A percentile compares a stretch with the other conserved stretches of the same genome.
Evolutionary conservation across 768 basidiomycete species (phyloP).

Genomic region (Boletus sp.): DNA sequence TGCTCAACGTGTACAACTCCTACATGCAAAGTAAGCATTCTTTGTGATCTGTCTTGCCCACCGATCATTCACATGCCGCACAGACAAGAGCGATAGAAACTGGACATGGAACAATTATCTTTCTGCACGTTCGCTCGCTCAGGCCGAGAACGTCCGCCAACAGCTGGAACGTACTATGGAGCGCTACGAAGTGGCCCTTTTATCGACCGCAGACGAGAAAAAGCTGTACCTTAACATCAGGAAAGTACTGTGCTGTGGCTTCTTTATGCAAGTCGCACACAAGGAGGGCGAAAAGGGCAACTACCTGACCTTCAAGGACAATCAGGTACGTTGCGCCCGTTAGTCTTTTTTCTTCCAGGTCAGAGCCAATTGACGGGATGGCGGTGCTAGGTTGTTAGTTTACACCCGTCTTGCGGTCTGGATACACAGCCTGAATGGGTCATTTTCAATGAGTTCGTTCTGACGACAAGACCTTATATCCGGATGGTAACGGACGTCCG

Average conservation of each 20-base stretch:
- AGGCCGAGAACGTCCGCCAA: slow-evolving; percentile 91
- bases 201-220: slow-evolving; percentile 65
- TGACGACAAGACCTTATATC: slow-evolving; percentile 87
- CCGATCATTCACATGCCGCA: background rate
- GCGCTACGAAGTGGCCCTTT: slow-evolving; percentile 74
- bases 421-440: slow-evolving; percentile 92
- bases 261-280: slow-evolving; percentile 98
- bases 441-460: slow-evolving; percentile 89
- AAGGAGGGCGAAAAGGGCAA: slow-evolving; percentile 87
- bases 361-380: background rate
- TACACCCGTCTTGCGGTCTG: slow-evolving; percentile 84
- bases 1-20: slow-evolving; percentile 94
- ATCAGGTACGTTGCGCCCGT: slow-evolving; percentile 56
- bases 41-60: background rate
- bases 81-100: slow-evolving; percentile 74
- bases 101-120: slow-evolving; percentile 95
- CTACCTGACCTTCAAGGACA: slow-evolving; percentile 93
- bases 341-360: background rate
- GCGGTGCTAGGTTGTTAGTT: slow-evolving; percentile 13
- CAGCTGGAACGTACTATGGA: slow-evolving; percentile 94
- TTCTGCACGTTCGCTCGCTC: slow-evolving; percentile 74
- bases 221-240: slow-evolving; percentile 76
- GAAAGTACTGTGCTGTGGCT: slow-evolving; percentile 84
- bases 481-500: slow-evolving; percentile 86
- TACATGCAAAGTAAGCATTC: slow-evolving; percentile 71